Conservation (phyloP, 345 rosid genomes). For the Eucalyptus guilfoylei region DNA sequence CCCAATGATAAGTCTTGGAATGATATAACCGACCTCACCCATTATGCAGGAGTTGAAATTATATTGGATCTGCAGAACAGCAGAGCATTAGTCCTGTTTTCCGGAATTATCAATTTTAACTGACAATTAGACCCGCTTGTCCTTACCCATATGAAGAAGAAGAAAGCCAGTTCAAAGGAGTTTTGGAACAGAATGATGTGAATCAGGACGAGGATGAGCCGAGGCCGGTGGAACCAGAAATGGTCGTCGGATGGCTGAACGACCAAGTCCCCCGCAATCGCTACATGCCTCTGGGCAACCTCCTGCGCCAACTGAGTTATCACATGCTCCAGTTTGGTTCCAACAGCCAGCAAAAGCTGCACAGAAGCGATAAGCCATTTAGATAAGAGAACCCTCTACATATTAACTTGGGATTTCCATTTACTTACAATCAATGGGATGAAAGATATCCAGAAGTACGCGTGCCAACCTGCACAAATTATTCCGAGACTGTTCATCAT, state of each 20-base stretch:
- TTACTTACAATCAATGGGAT: conserved; percentile 58
- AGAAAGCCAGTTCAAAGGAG: conserved; percentile 72
- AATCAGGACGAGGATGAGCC: conserved; percentile 47
- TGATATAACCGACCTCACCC: conserved; percentile 45
- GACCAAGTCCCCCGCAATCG: conserved; percentile 53
- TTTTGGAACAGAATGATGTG: conserved; percentile 81
- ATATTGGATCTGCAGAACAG: conserved; percentile 48
- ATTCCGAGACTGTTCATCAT: background rate
- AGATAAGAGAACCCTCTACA: background rate
- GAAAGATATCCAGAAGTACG: conserved; percentile 73
- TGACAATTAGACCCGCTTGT: background rate
- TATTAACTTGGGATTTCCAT: background rate
- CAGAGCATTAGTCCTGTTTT: background rate
- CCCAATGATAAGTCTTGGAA: conserved; percentile 74
- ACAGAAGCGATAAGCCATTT: background rate
- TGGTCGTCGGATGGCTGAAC: conserved; percentile 72
- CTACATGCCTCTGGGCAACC: conserved; percentile 65
- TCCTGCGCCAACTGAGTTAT: conserved; percentile 58
- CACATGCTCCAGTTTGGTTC: conserved; percentile 70
- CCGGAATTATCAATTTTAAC: background rate
- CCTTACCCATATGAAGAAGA: conserved; percentile 69
- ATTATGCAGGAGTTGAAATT: conserved; percentile 69
- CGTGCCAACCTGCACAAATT: conserved; percentile 59
- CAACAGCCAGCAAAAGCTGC: conserved; percentile 70
- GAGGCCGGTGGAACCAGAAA: conserved; percentile 63